Evolutionary conservation across 495 filamentous ascomycete species (phyloP), one percentile per base, ranked within the genome.

Genomic region (Venustampulla echinocandica): DNA sequence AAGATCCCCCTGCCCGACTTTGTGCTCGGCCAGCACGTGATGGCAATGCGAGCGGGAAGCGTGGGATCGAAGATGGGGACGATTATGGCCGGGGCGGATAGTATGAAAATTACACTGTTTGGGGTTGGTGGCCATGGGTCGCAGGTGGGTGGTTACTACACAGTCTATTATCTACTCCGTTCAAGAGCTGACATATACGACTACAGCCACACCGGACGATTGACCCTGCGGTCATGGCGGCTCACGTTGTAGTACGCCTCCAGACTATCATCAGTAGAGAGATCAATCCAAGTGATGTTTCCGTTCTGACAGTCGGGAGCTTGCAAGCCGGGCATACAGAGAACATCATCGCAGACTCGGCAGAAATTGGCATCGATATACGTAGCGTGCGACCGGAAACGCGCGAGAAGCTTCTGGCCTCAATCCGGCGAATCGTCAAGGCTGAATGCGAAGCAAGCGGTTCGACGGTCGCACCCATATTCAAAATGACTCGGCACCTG

Each of bases 21-120:
- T 9, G 69, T 76, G 0, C 60, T 84, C 14, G 75, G 75, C 5
- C 72, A 71, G 39, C 79, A 84, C 64, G 72, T 82, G 1, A 62
- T 69, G 54, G 55, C 66, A 1, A 42, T 52, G 7, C 45, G 49
- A 17, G 49, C 64, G 6, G 68, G 68, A 2, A 51, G 34, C 14
- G 62, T 74, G 39, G 63, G 62, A n/a, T 61, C 64, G 51, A 55
- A 64, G 17, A 56, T 63, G 1, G 76, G 74, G 0, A 59, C 60
- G 0, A 60, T 77, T 28, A 56, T 42, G 52, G 58, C 62, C 0
- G 66, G 67, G 0, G 67, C 63, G 0, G 70, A 77, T 49, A 48
- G 60, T 1, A 64, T 75, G 22, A 53, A 61, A 10, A 61, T 76
- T 13, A 63, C 62, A 0, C 50, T 76, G 3, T 68, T 68, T 52